phyloP scores from a whole-genome alignment of 2,329 filamentous ascomycete genomes.

The Elsinoe fawcettii region DNA sequence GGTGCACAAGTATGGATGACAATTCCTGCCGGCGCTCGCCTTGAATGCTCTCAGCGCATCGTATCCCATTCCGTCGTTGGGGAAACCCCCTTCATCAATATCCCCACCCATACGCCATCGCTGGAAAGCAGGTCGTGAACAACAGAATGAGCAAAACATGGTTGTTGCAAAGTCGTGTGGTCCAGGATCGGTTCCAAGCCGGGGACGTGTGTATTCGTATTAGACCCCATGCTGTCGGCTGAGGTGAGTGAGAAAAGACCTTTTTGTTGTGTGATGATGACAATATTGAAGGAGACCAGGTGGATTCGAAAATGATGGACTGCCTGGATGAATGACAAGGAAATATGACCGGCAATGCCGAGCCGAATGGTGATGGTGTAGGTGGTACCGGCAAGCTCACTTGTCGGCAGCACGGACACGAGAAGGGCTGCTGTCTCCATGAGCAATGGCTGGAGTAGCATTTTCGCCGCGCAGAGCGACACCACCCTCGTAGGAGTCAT shows the following conservation, averaged over 20 bases:
- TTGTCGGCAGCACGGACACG: slow-evolving; percentile 7
- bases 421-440: slow-evolving; percentile 16
- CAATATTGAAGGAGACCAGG: neutral
- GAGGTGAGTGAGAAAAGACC: neutral
- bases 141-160: slow-evolving; percentile 7
- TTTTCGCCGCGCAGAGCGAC: slow-evolving; percentile 10
- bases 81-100: neutral
- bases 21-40: neutral
- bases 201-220: neutral
- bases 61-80: neutral
- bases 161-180: neutral
- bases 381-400: neutral
- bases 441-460: slow-evolving; percentile 16
- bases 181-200: neutral
- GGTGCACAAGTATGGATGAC: slow-evolving; percentile 5
- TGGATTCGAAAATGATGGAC: slow-evolving; percentile 8
- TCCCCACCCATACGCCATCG: neutral
- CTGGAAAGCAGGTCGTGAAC: neutral
- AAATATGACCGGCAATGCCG: neutral
- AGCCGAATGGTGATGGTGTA: neutral
- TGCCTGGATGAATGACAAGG: slow-evolving; percentile 13
- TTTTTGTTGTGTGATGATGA: neutral
- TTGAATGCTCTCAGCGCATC: neutral
- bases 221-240: neutral
- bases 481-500: slow-evolving; percentile 15